These are phyloP conservation scores for Lepidium didymum DNA, from an alignment of 345 rosid species.

Conservation along the genomic window DNA sequence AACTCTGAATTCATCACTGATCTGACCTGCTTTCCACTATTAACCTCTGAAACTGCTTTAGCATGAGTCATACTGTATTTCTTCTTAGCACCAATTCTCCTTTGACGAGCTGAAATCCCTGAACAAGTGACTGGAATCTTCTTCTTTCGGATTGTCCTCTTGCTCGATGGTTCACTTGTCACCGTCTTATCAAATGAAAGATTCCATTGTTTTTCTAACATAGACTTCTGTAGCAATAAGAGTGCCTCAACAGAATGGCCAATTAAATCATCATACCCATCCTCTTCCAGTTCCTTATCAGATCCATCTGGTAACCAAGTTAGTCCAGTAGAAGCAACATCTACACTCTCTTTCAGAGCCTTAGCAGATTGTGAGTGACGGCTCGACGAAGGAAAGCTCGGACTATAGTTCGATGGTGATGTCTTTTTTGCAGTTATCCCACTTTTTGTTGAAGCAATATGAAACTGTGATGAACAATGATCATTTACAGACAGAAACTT, in stretches of 20 bases:
- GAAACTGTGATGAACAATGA: slow-evolving; percentile 36
- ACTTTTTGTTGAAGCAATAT: slow-evolving; percentile 36
- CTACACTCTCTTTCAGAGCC: slow-evolving; percentile 57
- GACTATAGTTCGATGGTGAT: slow-evolving; percentile 44
- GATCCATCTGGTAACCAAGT: slow-evolving; percentile 34
- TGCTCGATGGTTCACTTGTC: slow-evolving; percentile 27
- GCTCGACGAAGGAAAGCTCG: slow-evolving; percentile 40
- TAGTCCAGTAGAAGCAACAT: slow-evolving; percentile 37
- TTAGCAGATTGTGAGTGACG: slow-evolving; percentile 39
- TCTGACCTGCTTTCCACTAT: slow-evolving; percentile 34
- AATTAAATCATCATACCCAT: slow-evolving; percentile 18
- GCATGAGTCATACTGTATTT: slow-evolving; percentile 27
- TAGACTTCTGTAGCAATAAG: slow-evolving; percentile 76
- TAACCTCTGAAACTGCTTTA: slow-evolving; percentile 27
- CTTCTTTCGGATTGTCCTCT: slow-evolving; percentile 28
- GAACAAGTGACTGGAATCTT: slow-evolving; percentile 58
- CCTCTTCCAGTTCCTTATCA: slow-evolving; percentile 38
- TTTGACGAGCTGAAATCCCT: slow-evolving; percentile 71
- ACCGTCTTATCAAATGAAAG: slow-evolving; percentile 58
- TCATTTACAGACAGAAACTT: slow-evolving; percentile 41
- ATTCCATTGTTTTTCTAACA: slow-evolving; percentile 92
- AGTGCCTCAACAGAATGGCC: slow-evolving; percentile 67
- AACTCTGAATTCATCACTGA: slow-evolving; percentile 48
- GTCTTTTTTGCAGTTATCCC: slow-evolving; percentile 40
- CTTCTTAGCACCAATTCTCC: slow-evolving; percentile 55